Conservation (phyloP, 805 yeast genomes). For the Schwanniomyces polymorphus region DNA sequence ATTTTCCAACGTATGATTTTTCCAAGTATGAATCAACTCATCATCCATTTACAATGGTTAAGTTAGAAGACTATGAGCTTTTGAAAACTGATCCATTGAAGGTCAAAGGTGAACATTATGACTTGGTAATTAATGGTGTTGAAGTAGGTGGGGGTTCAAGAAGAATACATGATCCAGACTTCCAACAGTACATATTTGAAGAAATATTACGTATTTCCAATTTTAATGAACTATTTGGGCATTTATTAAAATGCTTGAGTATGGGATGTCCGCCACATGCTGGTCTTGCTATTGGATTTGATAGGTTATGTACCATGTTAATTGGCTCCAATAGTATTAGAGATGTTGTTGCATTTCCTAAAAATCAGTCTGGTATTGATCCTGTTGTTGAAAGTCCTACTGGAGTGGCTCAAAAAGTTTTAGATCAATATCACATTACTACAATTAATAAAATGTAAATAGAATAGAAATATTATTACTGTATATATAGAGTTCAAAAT, state of each 20-base stretch:
- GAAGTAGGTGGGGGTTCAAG: constrained; percentile 98
- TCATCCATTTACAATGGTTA: constrained; percentile 96
- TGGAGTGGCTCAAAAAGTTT: constrained; percentile 47
- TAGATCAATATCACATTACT: constrained; percentile 52
- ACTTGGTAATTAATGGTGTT: constrained; percentile 88
- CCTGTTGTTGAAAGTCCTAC: constrained; percentile 88
- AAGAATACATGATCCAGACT: constrained; percentile 82
- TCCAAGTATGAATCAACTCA: constrained; percentile 68
- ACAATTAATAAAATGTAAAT: constrained; percentile 5
- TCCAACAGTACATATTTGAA: constrained; percentile 74
- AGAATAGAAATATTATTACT: constrained; percentile 1
- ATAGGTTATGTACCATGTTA: constrained; percentile 88
- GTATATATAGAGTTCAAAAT: not conserved
- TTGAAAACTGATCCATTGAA: constrained; percentile 56
- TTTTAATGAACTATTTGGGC: constrained; percentile 74
- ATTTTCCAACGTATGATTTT: constrained; percentile 63
- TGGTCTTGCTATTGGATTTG: constrained; percentile 94
- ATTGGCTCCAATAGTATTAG: constrained; percentile 75
- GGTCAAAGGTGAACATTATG: constrained; percentile 90
- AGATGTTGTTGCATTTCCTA: constrained; percentile 96
- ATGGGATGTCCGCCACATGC: constrained; percentile 99
- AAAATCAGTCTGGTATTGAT: constrained; percentile 85
- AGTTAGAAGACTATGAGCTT: constrained; percentile 61
- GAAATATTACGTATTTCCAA: constrained; percentile 59
- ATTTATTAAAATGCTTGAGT: constrained; percentile 73